Conservation (phyloP, 2,329 filamentous ascomycete species). For the Xylariales sp. region DNA sequence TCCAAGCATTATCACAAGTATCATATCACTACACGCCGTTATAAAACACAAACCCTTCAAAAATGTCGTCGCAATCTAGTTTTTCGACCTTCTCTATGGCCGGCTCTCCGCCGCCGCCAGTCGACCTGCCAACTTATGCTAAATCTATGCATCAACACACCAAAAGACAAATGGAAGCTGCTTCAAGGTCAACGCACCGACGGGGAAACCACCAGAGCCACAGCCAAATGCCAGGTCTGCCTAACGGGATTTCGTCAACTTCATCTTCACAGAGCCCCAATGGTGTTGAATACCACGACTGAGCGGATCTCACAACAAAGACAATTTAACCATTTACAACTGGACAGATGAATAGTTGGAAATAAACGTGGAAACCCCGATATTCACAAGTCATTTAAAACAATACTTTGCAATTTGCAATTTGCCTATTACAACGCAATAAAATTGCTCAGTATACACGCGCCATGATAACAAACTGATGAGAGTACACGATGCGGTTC, state of each 20-base stretch:
- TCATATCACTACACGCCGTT: neutral
- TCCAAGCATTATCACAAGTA: slow-evolving; percentile 2
- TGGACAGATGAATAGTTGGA: too few species aligned
- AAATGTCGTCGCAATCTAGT: slow-evolving; percentile 20
- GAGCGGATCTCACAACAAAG: neutral
- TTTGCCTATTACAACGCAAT: neutral
- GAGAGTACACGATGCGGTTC: too few species aligned
- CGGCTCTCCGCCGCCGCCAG: slow-evolving; percentile 18
- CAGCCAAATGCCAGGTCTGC: slow-evolving; percentile 13
- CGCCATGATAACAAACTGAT: too few species aligned
- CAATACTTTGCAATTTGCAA: neutral
- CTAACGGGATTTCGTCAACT: slow-evolving; percentile 19
- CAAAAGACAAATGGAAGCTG: slow-evolving; percentile 59
- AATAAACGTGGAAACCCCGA: neutral
- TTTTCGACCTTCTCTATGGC: slow-evolving; percentile 21
- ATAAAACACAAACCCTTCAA: slow-evolving; percentile 4
- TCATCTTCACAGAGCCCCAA: slow-evolving; percentile 12
- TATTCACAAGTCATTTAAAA: neutral
- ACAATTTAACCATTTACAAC: neutral
- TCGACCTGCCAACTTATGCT: slow-evolving; percentile 41
- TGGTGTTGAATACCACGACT: slow-evolving; percentile 21
- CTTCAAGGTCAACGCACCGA: slow-evolving; percentile 39
- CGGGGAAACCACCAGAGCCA: slow-evolving; percentile 15
- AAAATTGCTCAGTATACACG: too few species aligned
- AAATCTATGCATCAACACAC: slow-evolving; percentile 62